Base-by-base conservation (phyloP, 2,329 filamentous ascomycete species). In the Clonostachys chloroleuca region DNA sequence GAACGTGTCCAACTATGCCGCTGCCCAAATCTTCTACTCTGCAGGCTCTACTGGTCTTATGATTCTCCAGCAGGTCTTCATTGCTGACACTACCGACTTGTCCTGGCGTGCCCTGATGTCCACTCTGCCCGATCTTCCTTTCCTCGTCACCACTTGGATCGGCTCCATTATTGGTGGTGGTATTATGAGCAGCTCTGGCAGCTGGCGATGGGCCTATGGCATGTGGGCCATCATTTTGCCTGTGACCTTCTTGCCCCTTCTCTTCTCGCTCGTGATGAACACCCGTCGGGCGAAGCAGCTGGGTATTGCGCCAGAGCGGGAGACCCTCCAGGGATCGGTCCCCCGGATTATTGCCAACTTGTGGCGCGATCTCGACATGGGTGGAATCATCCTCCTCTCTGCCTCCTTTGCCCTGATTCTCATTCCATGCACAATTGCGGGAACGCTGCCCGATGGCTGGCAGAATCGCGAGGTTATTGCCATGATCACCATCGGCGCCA, bases 41-140 rank as follows among this genome's bases (percentile, higher is more conserved):
- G 76, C 80, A 13, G 81, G 80, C 5, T 72, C 66, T 41, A 82
- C 78, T 1, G 80, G 79, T 8, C 64, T 83, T 7, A 73, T 74
- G 41, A 87, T 84, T 54, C 74, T 77, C 18, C 77, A 83, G 56
- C 81, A 85, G 57, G 77, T 86, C 39, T 82, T 86, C 59, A 76
- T 85, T 43, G 82, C 82, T 33, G 81, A 86, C 59, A 81, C 78
- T 2, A 83, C 76, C 44, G 73, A 78, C 52, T 62, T 85, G 41
- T 61, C 77, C 16, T 82, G 84, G 55, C 77, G 82, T 47, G 80
- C 80, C 13, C 59, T 86, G 5, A 73, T 81, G 53, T 79, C 77
- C 5, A 79, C 75, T 3, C 61, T 84, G 12, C 80, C 80, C 5
- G 76, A 81, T 52, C 64, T 78, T 14, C 81, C 81, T 0, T 84